Percentiles rank a stretch among this genome's conserved stretches.
Conservation (phyloP, 116 monocot species). For the Dioscorea cayenensis region DNA sequence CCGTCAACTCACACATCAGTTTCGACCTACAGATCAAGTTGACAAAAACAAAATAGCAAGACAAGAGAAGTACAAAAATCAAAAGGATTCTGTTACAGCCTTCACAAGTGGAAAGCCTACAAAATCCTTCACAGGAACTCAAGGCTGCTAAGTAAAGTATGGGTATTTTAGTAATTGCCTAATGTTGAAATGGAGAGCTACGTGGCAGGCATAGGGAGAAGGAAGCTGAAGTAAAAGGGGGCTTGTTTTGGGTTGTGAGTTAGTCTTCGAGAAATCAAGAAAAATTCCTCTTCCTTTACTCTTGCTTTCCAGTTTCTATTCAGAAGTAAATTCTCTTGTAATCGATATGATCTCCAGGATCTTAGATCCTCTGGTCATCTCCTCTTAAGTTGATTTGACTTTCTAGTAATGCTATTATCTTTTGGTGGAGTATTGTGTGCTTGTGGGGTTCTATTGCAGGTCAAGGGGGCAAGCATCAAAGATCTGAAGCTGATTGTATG, state of each 20-base stretch:
- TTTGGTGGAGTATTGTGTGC: too few relatives aligned
- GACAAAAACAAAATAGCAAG: neutral
- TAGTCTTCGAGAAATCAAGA: too few relatives aligned
- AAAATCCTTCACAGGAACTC: too few relatives aligned
- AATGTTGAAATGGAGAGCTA: too few relatives aligned
- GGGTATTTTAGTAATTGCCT: too few relatives aligned
- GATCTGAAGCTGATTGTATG: too few relatives aligned
- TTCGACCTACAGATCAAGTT: slow-evolving; percentile 42
- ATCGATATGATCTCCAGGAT: slow-evolving; percentile 72
- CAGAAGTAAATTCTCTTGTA: neutral
- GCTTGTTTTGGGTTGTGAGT: neutral
- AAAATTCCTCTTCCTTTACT: neutral
- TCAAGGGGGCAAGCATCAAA: too few relatives aligned
- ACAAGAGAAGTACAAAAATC: neutral
- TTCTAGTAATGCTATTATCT: too few relatives aligned
- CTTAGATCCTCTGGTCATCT: slow-evolving; percentile 49
- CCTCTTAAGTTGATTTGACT: slow-evolving; percentile 38
- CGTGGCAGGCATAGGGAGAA: too few relatives aligned
- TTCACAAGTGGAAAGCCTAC: too few relatives aligned
- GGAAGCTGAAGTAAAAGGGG: neutral
- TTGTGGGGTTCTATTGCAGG: too few relatives aligned
- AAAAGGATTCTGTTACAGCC: neutral
- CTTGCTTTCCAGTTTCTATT: neutral
- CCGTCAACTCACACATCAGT: slow-evolving; percentile 77
- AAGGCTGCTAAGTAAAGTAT: too few relatives aligned